Evolutionary conservation across 2,329 filamentous ascomycete species (phyloP).

Genomic region (Ophioceras dolichostomum): DNA sequence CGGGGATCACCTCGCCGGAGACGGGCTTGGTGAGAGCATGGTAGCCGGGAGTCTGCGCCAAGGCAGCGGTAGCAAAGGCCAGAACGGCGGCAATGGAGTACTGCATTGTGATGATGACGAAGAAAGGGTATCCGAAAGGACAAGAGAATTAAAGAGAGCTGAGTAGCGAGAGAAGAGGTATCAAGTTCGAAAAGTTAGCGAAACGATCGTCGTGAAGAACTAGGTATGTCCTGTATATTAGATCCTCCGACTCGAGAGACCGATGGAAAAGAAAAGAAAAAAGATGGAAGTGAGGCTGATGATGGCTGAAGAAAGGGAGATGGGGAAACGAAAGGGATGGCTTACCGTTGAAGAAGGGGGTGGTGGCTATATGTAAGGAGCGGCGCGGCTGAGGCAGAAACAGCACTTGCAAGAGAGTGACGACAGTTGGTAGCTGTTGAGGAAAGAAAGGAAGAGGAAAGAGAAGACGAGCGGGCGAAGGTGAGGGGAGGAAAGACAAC

Average conservation of each 20-base stretch:
- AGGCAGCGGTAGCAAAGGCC: conserved; percentile 35
- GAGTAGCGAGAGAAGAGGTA: not conserved
- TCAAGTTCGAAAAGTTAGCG: not conserved
- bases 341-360: conserved; percentile 2
- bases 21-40: conserved; percentile 37
- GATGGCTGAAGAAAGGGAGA: not conserved
- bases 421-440: not conserved
- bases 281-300: not conserved
- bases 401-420: conserved; percentile 4
- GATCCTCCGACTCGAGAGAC: not conserved
- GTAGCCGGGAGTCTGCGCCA: conserved; percentile 45
- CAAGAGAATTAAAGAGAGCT: too few relatives aligned
- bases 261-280: not conserved
- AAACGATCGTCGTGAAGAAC: not conserved
- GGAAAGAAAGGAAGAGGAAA: conserved; percentile 3
- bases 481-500: too few relatives aligned
- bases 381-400: conserved; percentile 1
- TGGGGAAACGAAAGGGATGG: not conserved
- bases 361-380: conserved; percentile 3
- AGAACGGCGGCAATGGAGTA: conserved; percentile 36
- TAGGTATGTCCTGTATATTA: not conserved
- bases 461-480: too few relatives aligned
- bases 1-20: conserved; percentile 27
- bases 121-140: too few relatives aligned
- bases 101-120: conserved; percentile 39